Conservation (phyloP, 257 asterid genomes). For the Solanum pimpinellifolium region DNA sequence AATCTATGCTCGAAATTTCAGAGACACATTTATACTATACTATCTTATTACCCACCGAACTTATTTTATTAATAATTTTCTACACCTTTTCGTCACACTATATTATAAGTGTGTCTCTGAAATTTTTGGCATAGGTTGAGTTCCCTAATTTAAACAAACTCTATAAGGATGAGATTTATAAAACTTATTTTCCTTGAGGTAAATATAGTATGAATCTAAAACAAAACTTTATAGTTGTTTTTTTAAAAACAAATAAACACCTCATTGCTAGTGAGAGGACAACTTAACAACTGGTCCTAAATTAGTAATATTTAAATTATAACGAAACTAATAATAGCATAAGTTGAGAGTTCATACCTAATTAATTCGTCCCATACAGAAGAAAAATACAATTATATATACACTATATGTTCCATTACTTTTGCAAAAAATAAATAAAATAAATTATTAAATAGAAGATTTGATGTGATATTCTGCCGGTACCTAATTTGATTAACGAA, state of each 20-base stretch:
- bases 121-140: neutral
- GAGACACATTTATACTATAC: too few species aligned
- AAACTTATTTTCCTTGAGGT: neutral
- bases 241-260: neutral
- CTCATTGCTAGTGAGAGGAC: slow-evolving; percentile 2
- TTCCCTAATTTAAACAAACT: neutral
- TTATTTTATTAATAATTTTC: too few species aligned
- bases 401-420: neutral
- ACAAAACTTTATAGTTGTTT: neutral
- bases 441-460: neutral
- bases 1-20: too few species aligned
- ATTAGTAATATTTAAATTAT: neutral
- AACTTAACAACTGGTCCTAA: neutral
- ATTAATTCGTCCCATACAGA: neutral
- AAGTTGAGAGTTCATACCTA: neutral
- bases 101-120: neutral
- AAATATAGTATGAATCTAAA: neutral
- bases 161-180: neutral
- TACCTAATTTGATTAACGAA: neutral
- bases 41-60: too few species aligned
- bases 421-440: neutral
- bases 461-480: neutral
- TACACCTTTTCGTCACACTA: too few species aligned
- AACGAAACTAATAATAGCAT: neutral
- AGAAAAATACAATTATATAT: neutral